Conservation (phyloP, 345 rosid species). For the Gossypium stocksii region DNA sequence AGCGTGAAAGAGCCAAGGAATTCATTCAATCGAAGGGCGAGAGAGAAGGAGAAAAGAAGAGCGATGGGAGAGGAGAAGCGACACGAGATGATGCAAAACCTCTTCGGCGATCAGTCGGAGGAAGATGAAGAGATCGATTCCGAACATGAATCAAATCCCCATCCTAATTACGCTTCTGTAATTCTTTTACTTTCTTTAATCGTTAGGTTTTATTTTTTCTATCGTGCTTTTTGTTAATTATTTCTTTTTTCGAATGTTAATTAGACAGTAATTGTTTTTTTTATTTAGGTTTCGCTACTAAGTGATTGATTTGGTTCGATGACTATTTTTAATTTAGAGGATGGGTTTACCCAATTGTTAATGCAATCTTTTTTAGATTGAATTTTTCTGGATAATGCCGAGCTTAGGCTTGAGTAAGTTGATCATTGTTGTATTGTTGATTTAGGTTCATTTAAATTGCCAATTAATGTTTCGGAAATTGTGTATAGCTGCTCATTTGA, state of each 20-base stretch:
- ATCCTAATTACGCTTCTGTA: constrained; percentile 79
- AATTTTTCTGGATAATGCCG: neutral
- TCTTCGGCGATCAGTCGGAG: constrained; percentile 95
- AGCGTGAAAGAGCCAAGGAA: neutral
- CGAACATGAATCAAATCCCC: constrained; percentile 94
- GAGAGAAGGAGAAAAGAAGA: neutral
- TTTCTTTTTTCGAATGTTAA: neutral
- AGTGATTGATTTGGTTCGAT: neutral
- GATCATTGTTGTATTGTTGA: neutral
- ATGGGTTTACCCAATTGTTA: neutral
- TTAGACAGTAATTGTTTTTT: neutral
- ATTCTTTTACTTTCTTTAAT: neutral
- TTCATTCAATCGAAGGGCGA: neutral
- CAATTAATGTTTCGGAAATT: neutral
- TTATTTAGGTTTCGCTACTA: neutral
- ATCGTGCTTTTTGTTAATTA: neutral
- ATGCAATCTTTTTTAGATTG: neutral
- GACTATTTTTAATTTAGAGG: neutral
- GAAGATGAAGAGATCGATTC: constrained; percentile 92
- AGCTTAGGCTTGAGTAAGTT: neutral
- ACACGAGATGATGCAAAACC: constrained; percentile 92
- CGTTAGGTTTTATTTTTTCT: neutral
- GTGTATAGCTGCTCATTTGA: neutral
- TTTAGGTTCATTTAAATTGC: neutral
- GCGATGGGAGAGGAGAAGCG: constrained; percentile 83